Conservation (phyloP, 352 stramenopile genomes). For the Phytophthora quininea region DNA sequence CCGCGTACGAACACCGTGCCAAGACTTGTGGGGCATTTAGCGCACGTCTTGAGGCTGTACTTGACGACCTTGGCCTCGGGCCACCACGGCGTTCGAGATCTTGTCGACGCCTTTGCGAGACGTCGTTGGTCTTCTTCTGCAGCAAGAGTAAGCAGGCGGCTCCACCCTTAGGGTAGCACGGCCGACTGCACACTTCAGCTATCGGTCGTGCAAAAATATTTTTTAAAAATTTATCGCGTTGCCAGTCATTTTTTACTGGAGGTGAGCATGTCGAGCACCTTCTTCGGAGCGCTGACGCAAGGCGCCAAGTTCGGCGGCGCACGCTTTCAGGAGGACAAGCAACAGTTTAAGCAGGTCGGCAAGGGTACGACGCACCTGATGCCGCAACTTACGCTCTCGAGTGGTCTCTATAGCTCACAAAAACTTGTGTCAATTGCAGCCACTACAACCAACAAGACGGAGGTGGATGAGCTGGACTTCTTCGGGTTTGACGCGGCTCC, state of each 20-base stretch:
- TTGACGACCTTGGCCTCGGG: no score
- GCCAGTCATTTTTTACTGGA: slow-evolving; percentile 31
- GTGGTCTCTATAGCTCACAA: slow-evolving; percentile 10
- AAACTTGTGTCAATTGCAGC: slow-evolving; percentile 2
- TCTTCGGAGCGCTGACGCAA: slow-evolving; percentile 77
- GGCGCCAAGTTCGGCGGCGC: slow-evolving; percentile 71
- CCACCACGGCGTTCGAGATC: no score
- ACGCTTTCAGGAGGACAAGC: slow-evolving; percentile 65
- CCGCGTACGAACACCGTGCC: no score
- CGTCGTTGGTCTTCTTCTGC: no score
- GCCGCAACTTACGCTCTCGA: slow-evolving; percentile 7
- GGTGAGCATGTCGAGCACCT: slow-evolving; percentile 61
- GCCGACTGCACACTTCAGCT: no score
- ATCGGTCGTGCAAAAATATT: no score
- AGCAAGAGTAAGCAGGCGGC: no score
- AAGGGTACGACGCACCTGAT: slow-evolving; percentile 14
- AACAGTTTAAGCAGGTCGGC: slow-evolving; percentile 52
- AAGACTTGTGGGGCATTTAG: no score
- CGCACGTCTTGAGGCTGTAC: no score
- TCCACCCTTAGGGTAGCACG: no score
- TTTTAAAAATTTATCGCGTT: no score
- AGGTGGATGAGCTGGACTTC: slow-evolving; percentile 72
- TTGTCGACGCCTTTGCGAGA: no score
- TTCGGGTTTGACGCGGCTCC: slow-evolving; percentile 70
- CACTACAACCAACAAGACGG: slow-evolving; percentile 25